Conservation (phyloP, 495 filamentous ascomycete genomes). For the Friedmanniomyces simplex region DNA sequence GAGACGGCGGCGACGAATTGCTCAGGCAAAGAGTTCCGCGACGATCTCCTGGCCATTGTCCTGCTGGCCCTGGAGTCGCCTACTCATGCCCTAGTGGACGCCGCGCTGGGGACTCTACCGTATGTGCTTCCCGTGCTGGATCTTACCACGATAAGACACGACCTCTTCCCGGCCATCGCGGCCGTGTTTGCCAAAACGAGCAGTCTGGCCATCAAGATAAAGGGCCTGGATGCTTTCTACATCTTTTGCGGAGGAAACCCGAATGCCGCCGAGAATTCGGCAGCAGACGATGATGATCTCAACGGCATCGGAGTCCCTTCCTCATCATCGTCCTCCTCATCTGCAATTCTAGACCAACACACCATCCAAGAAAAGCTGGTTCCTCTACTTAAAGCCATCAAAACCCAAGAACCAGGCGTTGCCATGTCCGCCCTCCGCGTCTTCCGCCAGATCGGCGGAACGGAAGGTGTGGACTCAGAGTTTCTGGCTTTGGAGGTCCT, state of each 20-base stretch:
- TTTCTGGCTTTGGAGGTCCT: conserved; percentile 87
- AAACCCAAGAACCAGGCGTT: conserved; percentile 93
- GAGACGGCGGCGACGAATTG: conserved; percentile 64
- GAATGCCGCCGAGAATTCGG: conserved; percentile 21
- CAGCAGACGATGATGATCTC: conserved; percentile 51
- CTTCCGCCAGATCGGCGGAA: conserved; percentile 74
- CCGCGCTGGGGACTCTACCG: conserved; percentile 62
- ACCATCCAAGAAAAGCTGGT: conserved; percentile 96
- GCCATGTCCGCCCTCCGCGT: conserved; percentile 90
- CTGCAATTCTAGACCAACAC: conserved; percentile 82
- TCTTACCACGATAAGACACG: conserved; percentile 91
- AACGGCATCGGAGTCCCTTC: conserved; percentile 41
- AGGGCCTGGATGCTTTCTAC: conserved; percentile 78
- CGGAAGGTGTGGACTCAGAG: conserved; percentile 70
- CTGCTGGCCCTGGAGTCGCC: conserved; percentile 72
- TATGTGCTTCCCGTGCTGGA: conserved; percentile 71
- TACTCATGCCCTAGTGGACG: conserved; percentile 81
- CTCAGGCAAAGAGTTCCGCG: conserved; percentile 86
- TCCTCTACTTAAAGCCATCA: conserved; percentile 81
- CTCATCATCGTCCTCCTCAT: conserved; percentile 36
- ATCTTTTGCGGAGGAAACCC: conserved; percentile 68
- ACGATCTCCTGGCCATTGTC: conserved; percentile 81
- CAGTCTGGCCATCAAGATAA: conserved; percentile 86
- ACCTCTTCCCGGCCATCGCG: conserved; percentile 85
- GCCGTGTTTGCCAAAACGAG: conserved; percentile 82